These are phyloP conservation scores for Mycogone perniciosa DNA, from an alignment of 2,329 filamentous ascomycete species.

Conservation along the genomic window DNA sequence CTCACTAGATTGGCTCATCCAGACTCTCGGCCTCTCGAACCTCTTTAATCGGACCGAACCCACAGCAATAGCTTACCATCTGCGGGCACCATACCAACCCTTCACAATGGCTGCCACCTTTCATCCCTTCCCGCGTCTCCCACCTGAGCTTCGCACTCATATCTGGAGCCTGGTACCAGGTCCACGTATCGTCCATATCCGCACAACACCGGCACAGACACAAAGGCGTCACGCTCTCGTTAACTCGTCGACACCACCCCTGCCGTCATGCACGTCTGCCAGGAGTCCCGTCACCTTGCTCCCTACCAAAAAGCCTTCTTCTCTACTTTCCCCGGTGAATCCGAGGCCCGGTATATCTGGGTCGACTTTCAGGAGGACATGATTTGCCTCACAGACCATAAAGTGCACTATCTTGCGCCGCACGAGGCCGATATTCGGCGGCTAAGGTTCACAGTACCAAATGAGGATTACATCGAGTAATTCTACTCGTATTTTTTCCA, in stretches of 20 bases:
- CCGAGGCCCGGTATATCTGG: conserved; percentile 13
- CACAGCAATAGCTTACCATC: too few species aligned
- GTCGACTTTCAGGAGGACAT: conserved; percentile 16
- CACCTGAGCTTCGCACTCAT: conserved; percentile 10
- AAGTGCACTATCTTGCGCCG: conserved; percentile 1
- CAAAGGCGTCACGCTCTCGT: background rate
- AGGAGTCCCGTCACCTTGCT: conserved; percentile 6
- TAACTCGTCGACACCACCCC: background rate
- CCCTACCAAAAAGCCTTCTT: conserved; percentile 10
- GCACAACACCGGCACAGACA: background rate
- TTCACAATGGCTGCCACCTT: conserved; percentile 9
- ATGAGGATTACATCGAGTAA: background rate
- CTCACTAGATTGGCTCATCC: too few species aligned
- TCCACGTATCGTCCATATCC: conserved; percentile 10
- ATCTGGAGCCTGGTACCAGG: conserved; percentile 12
- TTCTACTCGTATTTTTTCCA: background rate
- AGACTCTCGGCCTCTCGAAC: too few species aligned
- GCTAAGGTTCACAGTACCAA: conserved; percentile 10
- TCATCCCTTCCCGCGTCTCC: conserved; percentile 11
- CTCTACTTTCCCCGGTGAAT: conserved; percentile 1
- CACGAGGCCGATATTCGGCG: conserved; percentile 13
- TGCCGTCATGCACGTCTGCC: conserved; percentile 12
- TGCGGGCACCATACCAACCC: background rate
- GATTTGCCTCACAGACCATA: conserved; percentile 9
- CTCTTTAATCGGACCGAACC: too few species aligned